A percentile compares a stretch with the other conserved stretches of the same genome.
phyloP scores from a whole-genome alignment of 2,329 filamentous ascomycete genomes.

The Aureobasidium sp. region DNA sequence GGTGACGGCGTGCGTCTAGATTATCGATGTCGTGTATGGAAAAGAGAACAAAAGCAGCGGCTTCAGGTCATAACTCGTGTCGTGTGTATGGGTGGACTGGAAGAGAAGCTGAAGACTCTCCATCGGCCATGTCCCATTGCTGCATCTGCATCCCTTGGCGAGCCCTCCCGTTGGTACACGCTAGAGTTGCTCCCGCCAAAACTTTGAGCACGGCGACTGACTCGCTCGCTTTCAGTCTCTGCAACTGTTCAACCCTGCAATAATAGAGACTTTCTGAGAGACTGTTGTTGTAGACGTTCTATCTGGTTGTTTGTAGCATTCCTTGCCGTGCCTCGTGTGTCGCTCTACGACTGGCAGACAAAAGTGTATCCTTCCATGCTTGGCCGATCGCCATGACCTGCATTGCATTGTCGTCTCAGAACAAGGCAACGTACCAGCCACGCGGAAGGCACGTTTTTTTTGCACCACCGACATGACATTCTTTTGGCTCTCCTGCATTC shows the following conservation, averaged over 20 bases:
- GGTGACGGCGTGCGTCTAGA: neutral
- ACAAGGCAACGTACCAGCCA: neutral
- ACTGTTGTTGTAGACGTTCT: neutral
- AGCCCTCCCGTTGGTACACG: neutral
- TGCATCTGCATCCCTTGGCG: neutral
- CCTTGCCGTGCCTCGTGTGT: neutral
- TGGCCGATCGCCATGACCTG: neutral
- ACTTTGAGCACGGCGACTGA: neutral
- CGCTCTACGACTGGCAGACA: neutral
- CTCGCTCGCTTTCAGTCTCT: neutral
- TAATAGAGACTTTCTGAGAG: no score
- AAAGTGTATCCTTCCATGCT: neutral
- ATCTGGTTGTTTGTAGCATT: neutral
- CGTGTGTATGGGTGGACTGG: neutral
- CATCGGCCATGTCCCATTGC: neutral
- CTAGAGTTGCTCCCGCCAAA: neutral
- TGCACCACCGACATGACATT: neutral
- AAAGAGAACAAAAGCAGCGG: neutral
- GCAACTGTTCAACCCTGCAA: neutral
- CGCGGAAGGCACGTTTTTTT: constrained; percentile 1
- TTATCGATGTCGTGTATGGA: neutral
- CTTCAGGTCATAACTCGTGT: constrained; percentile 9
- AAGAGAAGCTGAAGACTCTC: neutral
- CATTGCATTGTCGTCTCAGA: neutral
- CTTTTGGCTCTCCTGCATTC: neutral